A percentile compares a stretch with the other conserved stretches of the same genome.
Evolutionary conservation across 805 yeast species (phyloP).

Genomic region (Ogataea saltuana): DNA sequence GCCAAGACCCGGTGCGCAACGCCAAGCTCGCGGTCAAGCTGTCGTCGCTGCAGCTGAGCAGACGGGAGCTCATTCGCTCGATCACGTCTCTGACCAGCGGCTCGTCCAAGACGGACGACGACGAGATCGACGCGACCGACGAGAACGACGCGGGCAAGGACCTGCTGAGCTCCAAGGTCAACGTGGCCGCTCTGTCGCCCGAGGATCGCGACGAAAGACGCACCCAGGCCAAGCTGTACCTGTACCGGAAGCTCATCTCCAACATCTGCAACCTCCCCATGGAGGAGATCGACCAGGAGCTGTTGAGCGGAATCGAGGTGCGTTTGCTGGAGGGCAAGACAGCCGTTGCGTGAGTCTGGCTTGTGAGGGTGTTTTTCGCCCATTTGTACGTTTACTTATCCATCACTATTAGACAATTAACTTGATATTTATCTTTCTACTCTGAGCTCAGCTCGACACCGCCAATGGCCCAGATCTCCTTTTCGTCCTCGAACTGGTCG

Average conservation of each 20-base stretch:
- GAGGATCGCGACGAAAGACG: constrained; percentile 18
- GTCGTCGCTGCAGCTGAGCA: constrained; percentile 41
- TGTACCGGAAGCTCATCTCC: constrained; percentile 70
- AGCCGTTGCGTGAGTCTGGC: not conserved
- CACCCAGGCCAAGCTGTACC: constrained; percentile 45
- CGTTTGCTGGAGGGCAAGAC: constrained; percentile 32
- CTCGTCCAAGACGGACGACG: constrained; percentile 12
- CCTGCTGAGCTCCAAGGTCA: constrained; percentile 5
- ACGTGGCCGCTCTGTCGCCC: constrained; percentile 4
- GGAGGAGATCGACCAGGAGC: constrained; percentile 75
- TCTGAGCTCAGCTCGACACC: constrained; percentile 51
- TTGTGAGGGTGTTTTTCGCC: too few relatives aligned
- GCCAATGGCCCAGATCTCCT: constrained; percentile 87
- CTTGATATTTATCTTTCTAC: constrained; percentile 21
- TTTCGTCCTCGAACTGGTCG: constrained; percentile 83
- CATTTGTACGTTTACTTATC: not conserved
- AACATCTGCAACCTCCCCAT: constrained; percentile 73
- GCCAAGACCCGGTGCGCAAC: too few relatives aligned
- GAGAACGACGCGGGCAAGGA: constrained; percentile 17
- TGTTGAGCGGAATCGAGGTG: constrained; percentile 74
- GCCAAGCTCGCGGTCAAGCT: constrained; percentile 39
- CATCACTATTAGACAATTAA: too few relatives aligned
- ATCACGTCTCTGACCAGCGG: constrained; percentile 28
- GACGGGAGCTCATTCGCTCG: constrained; percentile 37
- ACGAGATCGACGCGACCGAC: too few relatives aligned